Evolutionary conservation across 306 rosid species (phyloP).

Genomic region (Mimosa pudica): DNA sequence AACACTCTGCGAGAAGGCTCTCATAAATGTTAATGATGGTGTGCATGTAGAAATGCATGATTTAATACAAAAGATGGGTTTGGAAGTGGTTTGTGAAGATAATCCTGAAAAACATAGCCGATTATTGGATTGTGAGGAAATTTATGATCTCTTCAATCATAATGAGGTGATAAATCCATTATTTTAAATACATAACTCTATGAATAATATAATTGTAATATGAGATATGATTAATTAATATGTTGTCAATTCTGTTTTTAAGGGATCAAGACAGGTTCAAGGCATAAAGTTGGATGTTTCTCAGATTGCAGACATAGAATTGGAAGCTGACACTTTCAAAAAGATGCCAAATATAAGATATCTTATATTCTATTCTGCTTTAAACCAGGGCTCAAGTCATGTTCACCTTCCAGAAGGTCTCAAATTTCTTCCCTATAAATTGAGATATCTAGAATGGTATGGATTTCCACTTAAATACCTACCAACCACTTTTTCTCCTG

Average conservation of each 20-base stretch:
- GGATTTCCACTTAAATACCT: neutral
- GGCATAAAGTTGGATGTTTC: neutral
- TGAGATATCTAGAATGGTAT: slow-evolving; percentile 24
- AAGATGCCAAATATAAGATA: neutral
- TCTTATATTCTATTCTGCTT: neutral
- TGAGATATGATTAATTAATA: neutral
- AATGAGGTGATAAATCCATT: slow-evolving; percentile 1
- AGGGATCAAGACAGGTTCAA: slow-evolving; percentile 27
- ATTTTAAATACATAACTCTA: neutral
- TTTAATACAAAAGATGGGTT: slow-evolving; percentile 25
- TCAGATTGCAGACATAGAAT: neutral
- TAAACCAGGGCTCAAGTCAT: neutral
- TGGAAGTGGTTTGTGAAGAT: slow-evolving; percentile 4
- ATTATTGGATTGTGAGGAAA: slow-evolving; percentile 15
- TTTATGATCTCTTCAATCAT: neutral
- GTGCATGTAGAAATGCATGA: slow-evolving; percentile 31
- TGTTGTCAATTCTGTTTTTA: neutral
- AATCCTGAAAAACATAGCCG: slow-evolving; percentile 22
- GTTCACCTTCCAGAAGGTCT: neutral
- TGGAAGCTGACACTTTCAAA: neutral
- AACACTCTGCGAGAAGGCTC: neutral
- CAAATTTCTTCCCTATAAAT: neutral
- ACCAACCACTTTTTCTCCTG: neutral
- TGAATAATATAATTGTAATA: neutral
- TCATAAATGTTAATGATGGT: neutral